Base-by-base conservation (phyloP, 345 rosid genomes). In the Salix udensis region DNA sequence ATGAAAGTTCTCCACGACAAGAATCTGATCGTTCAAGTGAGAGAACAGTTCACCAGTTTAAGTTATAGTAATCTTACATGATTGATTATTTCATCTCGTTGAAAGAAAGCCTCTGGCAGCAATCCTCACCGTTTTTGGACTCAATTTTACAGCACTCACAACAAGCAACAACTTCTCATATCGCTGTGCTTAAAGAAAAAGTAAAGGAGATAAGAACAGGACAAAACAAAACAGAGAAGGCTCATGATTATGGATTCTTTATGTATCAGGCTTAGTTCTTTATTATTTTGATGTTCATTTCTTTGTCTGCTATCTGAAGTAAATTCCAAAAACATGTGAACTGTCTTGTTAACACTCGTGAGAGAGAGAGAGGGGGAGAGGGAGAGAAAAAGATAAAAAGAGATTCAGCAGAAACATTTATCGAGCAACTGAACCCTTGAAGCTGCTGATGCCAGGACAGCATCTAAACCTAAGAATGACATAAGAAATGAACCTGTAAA, bases 401-500 rank as follows among this genome's bases (percentile, higher is more conserved):
- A 15, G 53, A 24, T n/a, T 23, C 34, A 39, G 31, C 42, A 65
- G 65, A 69, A 78, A 23, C 77, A 74, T 42, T 2, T 42, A 42
- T 84, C 77, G 82, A 67, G 39, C 74, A 72, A 81, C 81, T 13
- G 81, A 72, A 26, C 48, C 60, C 46, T 79, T 78, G 78, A 87
- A 77, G 77, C 86, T 81, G 79, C 80, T 86, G 66, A 84, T 81
- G 79, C 81, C 85, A 64, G 86, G 85, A 21, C 98, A 91, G 81
- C 98, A 93, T 83, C 92, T 85, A 60, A 80, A 78, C 78, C 94
- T 88, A 8, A 96, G 93, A 81, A 91, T 88, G 42, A 88, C 91
- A 82, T 90, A 95, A 75, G 94, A 88, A 76, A 86, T 79, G 80
- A 89, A 87, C 89, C 98, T 90, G 89, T 95, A 93, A 84, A 89